Percentiles rank a stretch among this genome's conserved stretches.
Conservation (phyloP, 2,329 filamentous ascomycete species). For the Lasiodiplodia theobromae region DNA sequence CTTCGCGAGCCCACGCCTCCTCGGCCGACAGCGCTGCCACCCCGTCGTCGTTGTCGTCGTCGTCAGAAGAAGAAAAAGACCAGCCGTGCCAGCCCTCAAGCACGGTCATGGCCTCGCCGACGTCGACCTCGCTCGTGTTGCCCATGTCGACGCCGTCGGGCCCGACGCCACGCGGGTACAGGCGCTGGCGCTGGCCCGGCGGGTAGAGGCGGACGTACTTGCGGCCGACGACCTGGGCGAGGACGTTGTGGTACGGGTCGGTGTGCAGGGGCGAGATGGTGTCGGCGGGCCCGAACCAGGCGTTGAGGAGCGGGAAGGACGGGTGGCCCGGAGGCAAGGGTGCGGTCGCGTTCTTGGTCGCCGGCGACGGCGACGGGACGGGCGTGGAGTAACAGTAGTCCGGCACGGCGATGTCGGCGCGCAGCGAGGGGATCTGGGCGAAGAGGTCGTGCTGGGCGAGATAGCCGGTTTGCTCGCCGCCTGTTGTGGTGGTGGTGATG, state of each 20-base stretch:
- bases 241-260: slow-evolving; percentile 91
- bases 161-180: slow-evolving; percentile 70
- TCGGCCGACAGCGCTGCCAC: slow-evolving; percentile 28
- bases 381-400: slow-evolving; percentile 83
- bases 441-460: slow-evolving; percentile 93
- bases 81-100: slow-evolving; percentile 37
- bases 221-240: slow-evolving; percentile 85
- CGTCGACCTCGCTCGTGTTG: slow-evolving; percentile 83
- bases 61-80: neutral
- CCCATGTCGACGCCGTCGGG: slow-evolving; percentile 82
- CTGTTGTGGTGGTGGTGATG: neutral
- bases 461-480: slow-evolving; percentile 65
- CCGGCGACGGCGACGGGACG: slow-evolving; percentile 50
- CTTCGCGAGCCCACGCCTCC: slow-evolving; percentile 50
- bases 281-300: slow-evolving; percentile 87
- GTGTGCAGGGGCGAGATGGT: slow-evolving; percentile 95
- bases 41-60: neutral
- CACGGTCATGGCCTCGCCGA: slow-evolving; percentile 71
- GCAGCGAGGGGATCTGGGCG: slow-evolving; percentile 77
- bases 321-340: slow-evolving; percentile 30
- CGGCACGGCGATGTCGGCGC: slow-evolving; percentile 77
- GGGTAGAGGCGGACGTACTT: slow-evolving; percentile 94
- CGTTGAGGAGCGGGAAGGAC: slow-evolving; percentile 75
- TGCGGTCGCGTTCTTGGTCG: slow-evolving; percentile 42
- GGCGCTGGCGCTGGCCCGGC: slow-evolving; percentile 63